Conservation (phyloP, 2,329 filamentous ascomycete genomes). For the Grosmannia clavigera region DNA sequence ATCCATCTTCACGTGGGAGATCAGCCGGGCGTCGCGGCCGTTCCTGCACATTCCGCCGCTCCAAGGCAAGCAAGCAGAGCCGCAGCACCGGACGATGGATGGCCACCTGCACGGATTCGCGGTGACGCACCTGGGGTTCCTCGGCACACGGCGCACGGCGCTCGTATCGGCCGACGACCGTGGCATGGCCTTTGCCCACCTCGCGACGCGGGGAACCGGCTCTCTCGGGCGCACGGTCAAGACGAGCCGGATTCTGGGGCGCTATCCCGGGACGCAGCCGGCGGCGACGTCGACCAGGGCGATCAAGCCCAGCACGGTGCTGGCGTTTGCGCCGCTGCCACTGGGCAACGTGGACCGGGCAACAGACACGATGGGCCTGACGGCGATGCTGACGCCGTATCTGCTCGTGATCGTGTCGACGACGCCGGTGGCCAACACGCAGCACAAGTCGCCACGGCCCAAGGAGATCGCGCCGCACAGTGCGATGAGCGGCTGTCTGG, state of each 20-base stretch:
- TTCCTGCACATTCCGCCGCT: constrained; percentile 80
- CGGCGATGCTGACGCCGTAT: constrained; percentile 92
- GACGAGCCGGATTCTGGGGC: constrained; percentile 78
- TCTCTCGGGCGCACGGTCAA: constrained; percentile 75
- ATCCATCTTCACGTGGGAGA: constrained; percentile 95
- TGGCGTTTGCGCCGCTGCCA: constrained; percentile 81
- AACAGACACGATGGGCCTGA: constrained; percentile 79
- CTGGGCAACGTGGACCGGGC: constrained; percentile 87
- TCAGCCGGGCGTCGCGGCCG: constrained; percentile 65
- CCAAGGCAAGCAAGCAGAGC: constrained; percentile 39
- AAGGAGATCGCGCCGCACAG: constrained; percentile 86
- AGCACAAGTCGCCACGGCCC: constrained; percentile 83
- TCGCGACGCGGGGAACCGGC: constrained; percentile 83
- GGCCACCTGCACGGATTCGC: constrained; percentile 70
- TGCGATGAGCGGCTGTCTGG: constrained; percentile 82
- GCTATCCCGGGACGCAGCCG: constrained; percentile 62
- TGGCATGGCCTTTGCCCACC: constrained; percentile 96
- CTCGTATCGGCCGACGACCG: constrained; percentile 88
- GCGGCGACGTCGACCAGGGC: constrained; percentile 44
- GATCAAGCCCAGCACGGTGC: constrained; percentile 84
- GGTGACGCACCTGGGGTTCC: constrained; percentile 84
- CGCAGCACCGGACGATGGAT: constrained; percentile 47
- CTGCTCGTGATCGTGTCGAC: constrained; percentile 94
- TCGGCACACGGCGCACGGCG: constrained; percentile 86
- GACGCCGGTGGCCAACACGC: constrained; percentile 88